Evolutionary conservation across 257 asterid genomes (phyloP), one percentile per base, ranked within the genome.

Genomic region (Plantago major): DNA sequence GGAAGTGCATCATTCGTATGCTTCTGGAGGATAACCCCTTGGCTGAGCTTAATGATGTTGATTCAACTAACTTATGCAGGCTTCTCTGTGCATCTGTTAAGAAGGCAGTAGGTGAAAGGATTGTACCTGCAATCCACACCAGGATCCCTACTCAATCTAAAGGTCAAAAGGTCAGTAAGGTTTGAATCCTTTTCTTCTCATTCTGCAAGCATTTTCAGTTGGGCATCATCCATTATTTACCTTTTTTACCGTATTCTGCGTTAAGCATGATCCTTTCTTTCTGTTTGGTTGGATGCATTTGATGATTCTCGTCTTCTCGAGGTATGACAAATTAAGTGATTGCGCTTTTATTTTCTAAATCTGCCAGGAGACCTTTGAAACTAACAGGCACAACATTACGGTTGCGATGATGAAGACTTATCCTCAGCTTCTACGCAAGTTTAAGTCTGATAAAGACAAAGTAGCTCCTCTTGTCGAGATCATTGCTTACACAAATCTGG

Each of bases 61-160:
- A 89, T 73, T 85, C 99, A 38, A 85, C 96, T 57, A 88, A 87
- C 80, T 78, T 93, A 84, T 87, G 89, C 65, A 83, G 99, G 73
- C 94, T 89, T 68, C 81, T 93, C 62, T 80, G 74, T 75, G 89
- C 97, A 48, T 93, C 99, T 58, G 64, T 81, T n/a, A 84, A 80
- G 69, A 93, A 93, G 89, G 95, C 99, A 46, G 90, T 93, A 19
- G 96, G 96, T 60, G 97, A 87, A 80, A 89, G 82, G 80, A 93
- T 93, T 64, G 95, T 93, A 68, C 97, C 97, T 70, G 90, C 87
- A 42, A 85, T 85, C 66, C 96, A 88, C 69, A 88, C 84, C 46
- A 89, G 91, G 79, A 88, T 79, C 68, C 92, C 82, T 33, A 82
- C 88, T 66, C 68, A 70, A 38, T 85, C 82, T 66, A 91, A 85